Conservation (phyloP, 768 basidiomycete genomes). For the Amanita rubescens region DNA sequence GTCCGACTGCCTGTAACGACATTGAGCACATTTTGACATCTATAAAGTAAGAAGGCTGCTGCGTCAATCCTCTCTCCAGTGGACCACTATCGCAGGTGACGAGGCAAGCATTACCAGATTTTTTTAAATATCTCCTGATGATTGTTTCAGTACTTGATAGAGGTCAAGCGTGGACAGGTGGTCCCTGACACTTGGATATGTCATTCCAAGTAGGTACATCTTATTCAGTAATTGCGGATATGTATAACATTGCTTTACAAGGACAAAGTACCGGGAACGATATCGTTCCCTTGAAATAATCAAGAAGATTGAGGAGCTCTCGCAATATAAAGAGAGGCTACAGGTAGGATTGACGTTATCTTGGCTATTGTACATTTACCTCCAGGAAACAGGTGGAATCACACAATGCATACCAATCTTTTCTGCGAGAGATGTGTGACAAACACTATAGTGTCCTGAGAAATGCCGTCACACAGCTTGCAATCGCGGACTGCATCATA, state of each 20-base stretch:
- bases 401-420: conserved; percentile 54
- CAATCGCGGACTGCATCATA: conserved; percentile 78
- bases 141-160: conserved; percentile 60
- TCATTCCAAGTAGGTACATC: conserved; percentile 48
- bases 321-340: conserved; percentile 68
- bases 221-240: not conserved
- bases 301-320: conserved; percentile 57
- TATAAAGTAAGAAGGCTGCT: conserved; percentile 61
- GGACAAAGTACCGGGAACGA: conserved; percentile 65
- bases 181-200: conserved; percentile 54
- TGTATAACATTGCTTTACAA: conserved; percentile 17
- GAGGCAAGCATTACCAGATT: conserved; percentile 40
- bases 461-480: conserved; percentile 72
- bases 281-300: conserved; percentile 70
- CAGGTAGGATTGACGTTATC: conserved; percentile 22
- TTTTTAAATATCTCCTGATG: not conserved
- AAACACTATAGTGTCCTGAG: conserved; percentile 68
- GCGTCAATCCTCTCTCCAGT: conserved; percentile 67
- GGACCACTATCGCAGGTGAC: conserved; percentile 54
- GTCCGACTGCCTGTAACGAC: not conserved
- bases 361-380: not conserved
- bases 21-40: not conserved
- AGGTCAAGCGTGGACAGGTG: conserved; percentile 53
- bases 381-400: conserved; percentile 41
- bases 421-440: conserved; percentile 61